These are phyloP conservation scores for Stagonosporopsis tanaceti DNA, from an alignment of 2,329 filamentous ascomycete genomes.

Conservation along the genomic window DNA sequence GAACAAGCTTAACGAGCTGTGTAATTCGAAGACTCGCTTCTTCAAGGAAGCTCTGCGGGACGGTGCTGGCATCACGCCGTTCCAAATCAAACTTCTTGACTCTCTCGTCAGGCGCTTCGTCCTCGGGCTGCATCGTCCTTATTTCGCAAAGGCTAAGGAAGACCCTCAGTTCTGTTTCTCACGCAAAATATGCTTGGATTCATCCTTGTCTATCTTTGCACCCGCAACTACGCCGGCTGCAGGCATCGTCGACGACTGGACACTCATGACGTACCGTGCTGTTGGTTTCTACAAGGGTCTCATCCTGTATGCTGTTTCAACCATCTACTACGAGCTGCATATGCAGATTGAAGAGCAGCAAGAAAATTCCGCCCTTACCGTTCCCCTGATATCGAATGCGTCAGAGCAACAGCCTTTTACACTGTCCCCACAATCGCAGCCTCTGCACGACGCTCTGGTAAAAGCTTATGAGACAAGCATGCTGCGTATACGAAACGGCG, in stretches of 20 bases:
- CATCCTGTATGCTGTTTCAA: constrained; percentile 33
- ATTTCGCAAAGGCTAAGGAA: constrained; percentile 52
- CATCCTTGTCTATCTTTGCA: constrained; percentile 29
- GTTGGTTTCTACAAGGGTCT: constrained; percentile 38
- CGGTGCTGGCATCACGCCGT: constrained; percentile 31
- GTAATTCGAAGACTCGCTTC: constrained; percentile 27
- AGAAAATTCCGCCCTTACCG: constrained; percentile 11
- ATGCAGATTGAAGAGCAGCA: constrained; percentile 32
- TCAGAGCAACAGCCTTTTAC: neutral
- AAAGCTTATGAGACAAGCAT: constrained; percentile 17
- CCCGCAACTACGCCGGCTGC: constrained; percentile 19
- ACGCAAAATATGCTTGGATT: constrained; percentile 57
- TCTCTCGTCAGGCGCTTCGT: constrained; percentile 64
- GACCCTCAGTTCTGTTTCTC: constrained; percentile 62
- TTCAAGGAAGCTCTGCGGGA: constrained; percentile 25
- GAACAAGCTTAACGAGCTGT: constrained; percentile 33
- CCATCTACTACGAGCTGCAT: constrained; percentile 35
- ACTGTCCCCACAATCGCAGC: constrained; percentile 24
- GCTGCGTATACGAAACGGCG: constrained; percentile 32
- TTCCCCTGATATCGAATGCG: constrained; percentile 16
- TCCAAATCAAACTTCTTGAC: constrained; percentile 61
- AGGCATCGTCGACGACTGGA: constrained; percentile 35
- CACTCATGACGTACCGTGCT: constrained; percentile 24
- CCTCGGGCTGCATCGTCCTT: constrained; percentile 62
- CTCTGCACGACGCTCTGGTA: constrained; percentile 22